These are phyloP conservation scores for Suhomyces xylopsoci DNA, from an alignment of 805 yeast species.

Conservation along the genomic window DNA sequence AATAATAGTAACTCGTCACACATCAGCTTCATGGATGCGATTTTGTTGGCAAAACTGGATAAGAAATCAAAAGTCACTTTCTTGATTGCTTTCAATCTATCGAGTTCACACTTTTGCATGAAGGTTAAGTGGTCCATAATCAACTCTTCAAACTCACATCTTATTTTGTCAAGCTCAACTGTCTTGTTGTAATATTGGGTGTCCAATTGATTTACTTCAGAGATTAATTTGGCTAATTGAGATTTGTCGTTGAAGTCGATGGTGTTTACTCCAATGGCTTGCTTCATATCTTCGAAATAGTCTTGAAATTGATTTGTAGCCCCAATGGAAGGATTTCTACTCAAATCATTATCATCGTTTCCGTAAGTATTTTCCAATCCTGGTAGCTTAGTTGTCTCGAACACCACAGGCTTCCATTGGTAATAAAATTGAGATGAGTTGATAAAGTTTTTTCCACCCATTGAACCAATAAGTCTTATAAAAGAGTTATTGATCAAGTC, in stretches of 20 bases:
- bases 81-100: slow-evolving; percentile 71
- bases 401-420: slow-evolving; percentile 77
- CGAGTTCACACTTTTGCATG: slow-evolving; percentile 80
- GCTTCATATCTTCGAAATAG: slow-evolving; percentile 43
- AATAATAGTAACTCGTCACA: slow-evolving; percentile 59
- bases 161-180: slow-evolving; percentile 54
- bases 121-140: slow-evolving; percentile 69
- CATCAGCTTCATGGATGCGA: slow-evolving; percentile 53
- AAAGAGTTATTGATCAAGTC: slow-evolving; percentile 61
- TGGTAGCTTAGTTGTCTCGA: slow-evolving; percentile 39
- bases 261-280: slow-evolving; percentile 41
- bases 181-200: slow-evolving; percentile 45
- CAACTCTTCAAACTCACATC: slow-evolving; percentile 73
- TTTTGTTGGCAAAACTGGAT: slow-evolving; percentile 59
- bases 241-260: slow-evolving; percentile 50
- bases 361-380: slow-evolving; percentile 3
- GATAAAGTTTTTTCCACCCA: slow-evolving; percentile 55
- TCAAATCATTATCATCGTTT: slow-evolving; percentile 9
- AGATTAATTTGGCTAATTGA: slow-evolving; percentile 47
- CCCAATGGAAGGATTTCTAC: slow-evolving; percentile 7
- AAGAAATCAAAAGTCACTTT: slow-evolving; percentile 72
- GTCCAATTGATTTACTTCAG: slow-evolving; percentile 61
- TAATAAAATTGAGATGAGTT: slow-evolving; percentile 71
- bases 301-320: slow-evolving; percentile 9
- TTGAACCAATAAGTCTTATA: slow-evolving; percentile 62